Percentiles rank a stretch among this genome's conserved stretches.
These are phyloP conservation scores for Neodidymelliopsis sp. DNA, from an alignment of 2,329 filamentous ascomycete genomes.

Conservation along the genomic window DNA sequence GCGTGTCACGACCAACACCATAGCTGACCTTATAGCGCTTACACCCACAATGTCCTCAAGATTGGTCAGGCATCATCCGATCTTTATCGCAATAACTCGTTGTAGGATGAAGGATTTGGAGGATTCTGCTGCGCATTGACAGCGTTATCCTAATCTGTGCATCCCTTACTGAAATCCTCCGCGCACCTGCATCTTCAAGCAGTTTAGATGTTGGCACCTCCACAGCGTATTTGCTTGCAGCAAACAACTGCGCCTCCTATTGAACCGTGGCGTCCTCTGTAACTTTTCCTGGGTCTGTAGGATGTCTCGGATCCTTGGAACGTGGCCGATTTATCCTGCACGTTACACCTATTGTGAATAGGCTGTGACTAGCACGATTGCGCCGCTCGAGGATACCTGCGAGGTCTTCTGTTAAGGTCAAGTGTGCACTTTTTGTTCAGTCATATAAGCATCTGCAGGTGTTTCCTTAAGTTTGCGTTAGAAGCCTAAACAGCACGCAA, in stretches of 20 bases:
- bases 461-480: not conserved
- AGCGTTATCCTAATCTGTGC: not conserved
- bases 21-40: not conserved
- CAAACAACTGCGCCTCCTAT: slow-evolving; percentile 5
- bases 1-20: not conserved
- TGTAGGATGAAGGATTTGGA: slow-evolving; percentile 2
- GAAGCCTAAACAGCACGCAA: not conserved
- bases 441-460: slow-evolving; percentile 7
- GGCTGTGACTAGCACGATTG: slow-evolving; percentile 1
- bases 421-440: not conserved
- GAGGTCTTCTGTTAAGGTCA: not conserved
- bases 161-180: slow-evolving; percentile 12
- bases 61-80: not conserved
- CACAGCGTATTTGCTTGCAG: slow-evolving; percentile 4
- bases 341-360: slow-evolving; percentile 5
- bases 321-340: not conserved
- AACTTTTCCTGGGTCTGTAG: not conserved
- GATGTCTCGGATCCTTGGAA: slow-evolving; percentile 4
- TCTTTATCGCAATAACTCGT: not conserved
- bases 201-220: not conserved
- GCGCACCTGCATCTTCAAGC: slow-evolving; percentile 3
- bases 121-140: not conserved
- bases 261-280: slow-evolving; percentile 1
- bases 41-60: not conserved
- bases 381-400: slow-evolving; percentile 11